Percentiles rank a stretch among this genome's conserved stretches.
phyloP scores from a whole-genome alignment of 2,329 filamentous ascomycete species.

The Diaporthe ilicicola region DNA sequence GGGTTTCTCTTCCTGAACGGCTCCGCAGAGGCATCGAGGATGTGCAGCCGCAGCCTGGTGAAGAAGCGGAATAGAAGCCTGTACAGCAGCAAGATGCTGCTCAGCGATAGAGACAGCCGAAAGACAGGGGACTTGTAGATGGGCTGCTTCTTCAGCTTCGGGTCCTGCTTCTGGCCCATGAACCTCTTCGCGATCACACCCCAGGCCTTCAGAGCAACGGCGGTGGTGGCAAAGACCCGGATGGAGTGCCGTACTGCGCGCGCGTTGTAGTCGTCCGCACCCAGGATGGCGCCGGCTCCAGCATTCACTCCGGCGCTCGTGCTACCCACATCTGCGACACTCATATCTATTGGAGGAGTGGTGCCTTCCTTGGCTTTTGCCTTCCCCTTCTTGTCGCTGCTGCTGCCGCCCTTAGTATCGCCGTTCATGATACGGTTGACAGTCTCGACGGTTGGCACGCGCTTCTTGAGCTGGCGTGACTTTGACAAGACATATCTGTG shows the following conservation, averaged over 20 bases:
- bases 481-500: slow-evolving; percentile 85
- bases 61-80: slow-evolving; percentile 92
- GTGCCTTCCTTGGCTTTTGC: slow-evolving; percentile 36
- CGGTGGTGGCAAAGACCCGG: slow-evolving; percentile 73
- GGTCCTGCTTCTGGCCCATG: slow-evolving; percentile 50
- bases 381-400: slow-evolving; percentile 38
- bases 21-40: slow-evolving; percentile 81
- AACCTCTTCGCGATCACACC: slow-evolving; percentile 60
- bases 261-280: slow-evolving; percentile 73
- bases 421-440: slow-evolving; percentile 65
- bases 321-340: slow-evolving; percentile 25
- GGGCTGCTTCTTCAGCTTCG: slow-evolving; percentile 55
- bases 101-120: slow-evolving; percentile 82
- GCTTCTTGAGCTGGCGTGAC: slow-evolving; percentile 64
- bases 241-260: slow-evolving; percentile 75
- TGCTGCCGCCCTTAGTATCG: slow-evolving; percentile 20
- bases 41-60: slow-evolving; percentile 76
- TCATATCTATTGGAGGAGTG: not conserved
- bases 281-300: slow-evolving; percentile 39
- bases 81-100: slow-evolving; percentile 87
- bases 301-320: slow-evolving; percentile 30
- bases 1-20: slow-evolving; percentile 88
- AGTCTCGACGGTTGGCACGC: slow-evolving; percentile 63
- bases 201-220: slow-evolving; percentile 70
- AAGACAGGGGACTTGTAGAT: slow-evolving; percentile 74